Base-by-base conservation (phyloP, 805 yeast species). In the Schwanniomyces occidentalis region DNA sequence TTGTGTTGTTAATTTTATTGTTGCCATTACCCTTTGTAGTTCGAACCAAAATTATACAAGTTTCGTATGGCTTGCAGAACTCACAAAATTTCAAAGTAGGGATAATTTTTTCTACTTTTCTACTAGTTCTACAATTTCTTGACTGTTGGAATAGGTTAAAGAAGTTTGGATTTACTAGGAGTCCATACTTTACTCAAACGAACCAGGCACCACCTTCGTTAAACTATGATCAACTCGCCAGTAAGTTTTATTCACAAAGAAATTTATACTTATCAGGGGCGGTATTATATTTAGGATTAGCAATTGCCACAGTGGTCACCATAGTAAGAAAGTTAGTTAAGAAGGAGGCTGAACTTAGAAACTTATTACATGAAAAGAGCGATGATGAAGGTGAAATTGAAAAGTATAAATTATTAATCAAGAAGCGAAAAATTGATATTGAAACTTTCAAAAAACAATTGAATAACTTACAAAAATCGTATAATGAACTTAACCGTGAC, bases 231-330 rank as follows among this genome's bases (percentile, higher is more conserved):
- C 73, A 68, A 41, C 56, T 77, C 44, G 85, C 83, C 4, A 63
- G 76, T 30, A 75, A 79, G 41, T 79, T 81, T 38, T 80, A 78
- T 46, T 69, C 80, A 24, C 85, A 80, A 54, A 66, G 86, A 51
- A 80, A 80, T 45, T 63, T 77, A 26, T 80, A 80, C 52, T 67
- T 80, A 35, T 71, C 79, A 10, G 86, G 85, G 6, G 82, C 81
- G 6, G 80, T 78, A 4, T 55, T 80, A 39, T 80, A 75, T 54
- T 68, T 77, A 48, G 65, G 61, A 38, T 44, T 79, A 30, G 76
- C 81, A 7, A 78, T 78, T 37, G 69, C 67, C 23, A 76, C 82
- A 0, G 76, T 78, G 30, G 61, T 73, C 44, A 68, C 71, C 24
- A 69, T 80, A 34, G 65, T 79, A 30, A 65, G 63, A 40, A 75